Conservation (phyloP, 345 rosid species). For the Orychophragmus violaceus region DNA sequence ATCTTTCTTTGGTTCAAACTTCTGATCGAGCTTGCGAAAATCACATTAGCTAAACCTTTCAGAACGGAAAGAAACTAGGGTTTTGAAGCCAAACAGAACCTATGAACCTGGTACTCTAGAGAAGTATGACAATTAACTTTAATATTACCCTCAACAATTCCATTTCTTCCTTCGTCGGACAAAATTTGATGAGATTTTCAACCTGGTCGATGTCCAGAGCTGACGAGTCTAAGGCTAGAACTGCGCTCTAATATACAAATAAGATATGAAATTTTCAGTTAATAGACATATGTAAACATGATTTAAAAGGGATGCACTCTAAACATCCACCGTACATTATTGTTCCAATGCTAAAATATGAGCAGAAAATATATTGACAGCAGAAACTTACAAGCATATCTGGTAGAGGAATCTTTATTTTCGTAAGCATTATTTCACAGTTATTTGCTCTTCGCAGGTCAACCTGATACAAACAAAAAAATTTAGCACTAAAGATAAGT, state of each 20-base stretch:
- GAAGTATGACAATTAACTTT: slow-evolving; percentile 1
- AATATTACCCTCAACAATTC: slow-evolving; percentile 66
- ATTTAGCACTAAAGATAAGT: not conserved
- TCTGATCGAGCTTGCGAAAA: slow-evolving; percentile 3
- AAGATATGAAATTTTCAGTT: not conserved
- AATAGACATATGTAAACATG: not conserved
- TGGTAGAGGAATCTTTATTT: slow-evolving; percentile 86
- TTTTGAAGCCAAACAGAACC: slow-evolving; percentile 16
- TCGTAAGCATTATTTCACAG: slow-evolving; percentile 98
- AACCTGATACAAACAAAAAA: slow-evolving; percentile 51
- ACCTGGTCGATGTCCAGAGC: slow-evolving; percentile 92
- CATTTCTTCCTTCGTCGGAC: slow-evolving; percentile 97
- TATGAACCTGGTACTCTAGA: slow-evolving; percentile 1
- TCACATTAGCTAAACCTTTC: not conserved
- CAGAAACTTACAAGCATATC: slow-evolving; percentile 81
- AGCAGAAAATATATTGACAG: slow-evolving; percentile 13
- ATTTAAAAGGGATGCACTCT: not conserved
- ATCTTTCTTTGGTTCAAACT: slow-evolving; percentile 3
- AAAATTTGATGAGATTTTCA: slow-evolving; percentile 94
- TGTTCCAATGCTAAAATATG: slow-evolving; percentile 14
- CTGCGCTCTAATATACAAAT: slow-evolving; percentile 57
- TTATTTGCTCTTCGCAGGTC: slow-evolving; percentile 96
- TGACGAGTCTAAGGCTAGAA: slow-evolving; percentile 85
- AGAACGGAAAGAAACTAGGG: not conserved
- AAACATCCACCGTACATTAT: not conserved